Evolutionary conservation across 1,284 basidiomycete genomes (phyloP).

Genomic region (Volvariella surrecta): DNA sequence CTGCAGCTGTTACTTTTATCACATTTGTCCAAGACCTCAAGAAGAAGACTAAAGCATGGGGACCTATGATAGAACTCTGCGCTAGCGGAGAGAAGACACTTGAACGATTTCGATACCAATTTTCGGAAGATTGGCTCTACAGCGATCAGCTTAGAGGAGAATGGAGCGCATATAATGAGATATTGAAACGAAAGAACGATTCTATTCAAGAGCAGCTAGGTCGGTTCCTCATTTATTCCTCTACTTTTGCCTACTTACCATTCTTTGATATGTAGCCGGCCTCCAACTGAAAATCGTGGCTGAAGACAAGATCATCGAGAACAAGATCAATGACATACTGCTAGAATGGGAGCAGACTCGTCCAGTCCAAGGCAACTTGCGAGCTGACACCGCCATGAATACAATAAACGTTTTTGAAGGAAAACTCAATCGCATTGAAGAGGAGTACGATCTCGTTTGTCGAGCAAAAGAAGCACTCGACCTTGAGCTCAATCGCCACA

Average conservation of each 20-base stretch:
- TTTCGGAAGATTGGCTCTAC: slow-evolving; percentile 96
- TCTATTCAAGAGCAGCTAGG: slow-evolving; percentile 97
- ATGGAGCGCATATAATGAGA: slow-evolving; percentile 98
- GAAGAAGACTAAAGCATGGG: slow-evolving; percentile 94
- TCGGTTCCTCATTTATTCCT: slow-evolving; percentile 22
- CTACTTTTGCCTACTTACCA: slow-evolving; percentile 7
- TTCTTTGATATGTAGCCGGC: slow-evolving; percentile 50
- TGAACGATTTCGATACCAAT: slow-evolving; percentile 94
- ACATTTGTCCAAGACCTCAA: slow-evolving; percentile 99
- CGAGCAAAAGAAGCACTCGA: slow-evolving; percentile 96
- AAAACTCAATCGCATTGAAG: slow-evolving; percentile 82
- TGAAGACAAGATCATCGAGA: slow-evolving; percentile 96
- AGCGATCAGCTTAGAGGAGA: slow-evolving; percentile 96
- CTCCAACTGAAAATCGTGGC: slow-evolving; percentile 98
- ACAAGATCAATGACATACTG: slow-evolving; percentile 85
- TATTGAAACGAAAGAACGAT: slow-evolving; percentile 95
- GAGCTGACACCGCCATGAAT: slow-evolving; percentile 92
- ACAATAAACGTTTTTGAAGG: slow-evolving; percentile 92
- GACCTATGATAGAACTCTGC: slow-evolving; percentile 93
- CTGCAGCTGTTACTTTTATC: slow-evolving; percentile 97
- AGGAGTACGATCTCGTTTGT: slow-evolving; percentile 91
- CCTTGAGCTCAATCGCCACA: slow-evolving; percentile 85
- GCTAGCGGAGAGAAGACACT: slow-evolving; percentile 93
- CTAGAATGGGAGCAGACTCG: slow-evolving; percentile 94
- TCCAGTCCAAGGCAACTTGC: slow-evolving; percentile 93